Conservation (phyloP, 1,284 basidiomycete species). For the Ganoderma multipileum region DNA sequence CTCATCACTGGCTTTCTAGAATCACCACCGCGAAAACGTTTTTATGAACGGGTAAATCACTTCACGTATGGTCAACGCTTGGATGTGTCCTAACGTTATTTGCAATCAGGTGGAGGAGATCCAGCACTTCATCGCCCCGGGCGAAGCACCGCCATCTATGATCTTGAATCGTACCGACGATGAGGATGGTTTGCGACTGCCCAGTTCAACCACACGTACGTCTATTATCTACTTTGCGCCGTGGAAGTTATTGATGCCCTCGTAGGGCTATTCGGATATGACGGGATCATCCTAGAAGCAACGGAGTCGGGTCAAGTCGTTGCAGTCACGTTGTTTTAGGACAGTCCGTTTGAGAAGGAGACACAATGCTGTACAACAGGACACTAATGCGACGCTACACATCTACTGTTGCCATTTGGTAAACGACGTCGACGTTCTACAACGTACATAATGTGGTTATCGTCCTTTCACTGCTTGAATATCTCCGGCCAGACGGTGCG, state of each 20-base stretch:
- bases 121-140: conserved; percentile 74
- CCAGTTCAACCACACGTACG: conserved; percentile 77
- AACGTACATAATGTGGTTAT: neutral
- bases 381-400: neutral
- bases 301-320: conserved; percentile 80
- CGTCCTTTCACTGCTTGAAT: conserved; percentile 49
- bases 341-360: neutral
- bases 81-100: neutral
- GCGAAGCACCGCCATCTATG: conserved; percentile 80
- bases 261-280: conserved; percentile 76
- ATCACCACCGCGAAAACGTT: conserved; percentile 68
- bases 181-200: conserved; percentile 75
- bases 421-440: neutral
- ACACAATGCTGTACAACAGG: neutral
- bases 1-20: conserved; percentile 47
- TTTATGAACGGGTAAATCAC: conserved; percentile 63
- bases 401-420: neutral
- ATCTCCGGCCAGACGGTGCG: conserved; percentile 75
- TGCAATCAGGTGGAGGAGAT: conserved; percentile 70
- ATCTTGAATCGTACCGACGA: conserved; percentile 86
- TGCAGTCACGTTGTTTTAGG: conserved; percentile 72
- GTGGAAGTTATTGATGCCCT: neutral
- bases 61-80: neutral
- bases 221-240: conserved; percentile 13
- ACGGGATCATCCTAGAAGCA: conserved; percentile 84